These are phyloP conservation scores for Passiflora organensis DNA, from an alignment of 345 rosid species.

Conservation along the genomic window DNA sequence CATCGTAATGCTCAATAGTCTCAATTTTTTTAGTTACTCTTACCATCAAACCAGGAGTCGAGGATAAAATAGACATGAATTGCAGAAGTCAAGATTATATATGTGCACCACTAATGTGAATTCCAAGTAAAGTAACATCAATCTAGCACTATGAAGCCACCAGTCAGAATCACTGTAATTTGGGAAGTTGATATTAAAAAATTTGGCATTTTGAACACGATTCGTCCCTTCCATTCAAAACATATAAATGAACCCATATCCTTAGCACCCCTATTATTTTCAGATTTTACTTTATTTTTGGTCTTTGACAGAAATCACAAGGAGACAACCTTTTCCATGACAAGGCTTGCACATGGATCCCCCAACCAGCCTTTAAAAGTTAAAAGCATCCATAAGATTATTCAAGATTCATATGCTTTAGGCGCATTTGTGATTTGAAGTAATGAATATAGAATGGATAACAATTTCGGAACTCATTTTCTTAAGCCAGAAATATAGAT, in stretches of 20 bases:
- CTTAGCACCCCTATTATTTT: constrained; percentile 54
- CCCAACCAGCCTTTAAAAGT: constrained; percentile 34
- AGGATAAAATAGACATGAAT: no score
- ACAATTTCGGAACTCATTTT: no score
- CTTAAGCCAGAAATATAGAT: no score
- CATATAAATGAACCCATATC: constrained; percentile 34
- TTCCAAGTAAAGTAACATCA: no score
- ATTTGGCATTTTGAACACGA: constrained; percentile 76
- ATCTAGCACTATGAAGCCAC: no score
- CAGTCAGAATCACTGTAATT: constrained; percentile 39
- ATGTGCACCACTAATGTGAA: no score
- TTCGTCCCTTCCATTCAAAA: constrained; percentile 54
- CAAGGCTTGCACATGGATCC: constrained; percentile 70
- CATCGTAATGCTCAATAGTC: neutral
- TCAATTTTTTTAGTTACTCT: no score
- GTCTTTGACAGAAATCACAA: constrained; percentile 80
- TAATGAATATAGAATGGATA: no score
- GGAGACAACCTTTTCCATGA: constrained; percentile 82
- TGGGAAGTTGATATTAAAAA: constrained; percentile 84
- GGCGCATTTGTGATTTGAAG: no score
- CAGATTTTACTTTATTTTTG: constrained; percentile 76
- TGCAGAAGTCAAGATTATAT: no score
- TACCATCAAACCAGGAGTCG: no score
- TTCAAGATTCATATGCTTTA: no score
- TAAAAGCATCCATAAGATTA: neutral